Conservation (phyloP, 2,329 filamentous ascomycete genomes). For the Gremmenia infestans region DNA sequence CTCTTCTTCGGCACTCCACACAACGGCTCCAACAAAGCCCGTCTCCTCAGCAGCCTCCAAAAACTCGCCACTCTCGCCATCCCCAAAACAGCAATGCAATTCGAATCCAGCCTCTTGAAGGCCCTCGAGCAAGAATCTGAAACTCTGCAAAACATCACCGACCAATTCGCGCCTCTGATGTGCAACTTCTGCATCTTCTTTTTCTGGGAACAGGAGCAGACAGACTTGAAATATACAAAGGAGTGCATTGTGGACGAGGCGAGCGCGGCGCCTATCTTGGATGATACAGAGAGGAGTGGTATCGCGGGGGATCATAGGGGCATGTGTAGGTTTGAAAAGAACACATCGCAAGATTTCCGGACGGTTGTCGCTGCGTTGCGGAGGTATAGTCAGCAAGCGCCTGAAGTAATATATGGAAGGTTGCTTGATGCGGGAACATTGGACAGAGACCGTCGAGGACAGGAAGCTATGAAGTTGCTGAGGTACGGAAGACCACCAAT, state of each 20-base stretch:
- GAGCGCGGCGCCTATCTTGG: constrained; percentile 56
- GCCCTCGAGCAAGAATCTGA: constrained; percentile 45
- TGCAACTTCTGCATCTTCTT: constrained; percentile 34
- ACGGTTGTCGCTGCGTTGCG: background rate
- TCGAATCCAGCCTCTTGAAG: constrained; percentile 44
- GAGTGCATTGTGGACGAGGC: constrained; percentile 60
- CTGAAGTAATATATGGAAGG: background rate
- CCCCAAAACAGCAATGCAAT: constrained; percentile 22
- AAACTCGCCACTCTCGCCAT: constrained; percentile 29
- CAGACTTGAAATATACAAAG: constrained; percentile 35
- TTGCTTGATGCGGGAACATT: too few relatives aligned
- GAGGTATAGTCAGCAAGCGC: background rate
- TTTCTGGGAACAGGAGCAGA: constrained; percentile 37
- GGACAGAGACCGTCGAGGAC: too few relatives aligned
- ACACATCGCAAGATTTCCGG: background rate
- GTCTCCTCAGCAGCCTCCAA: constrained; percentile 21
- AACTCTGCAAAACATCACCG: constrained; percentile 35
- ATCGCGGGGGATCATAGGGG: constrained; percentile 17
- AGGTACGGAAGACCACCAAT: too few relatives aligned
- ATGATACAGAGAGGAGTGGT: constrained; percentile 33
- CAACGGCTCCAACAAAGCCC: constrained; percentile 33
- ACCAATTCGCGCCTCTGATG: constrained; percentile 35
- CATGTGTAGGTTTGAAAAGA: constrained; percentile 1
- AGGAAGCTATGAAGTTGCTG: too few relatives aligned
- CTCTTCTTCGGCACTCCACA: constrained; percentile 37